A percentile compares a stretch with the other conserved stretches of the same genome.
Conservation (phyloP, 164 flowering plant genomes). For the Aristolochia californica region DNA sequence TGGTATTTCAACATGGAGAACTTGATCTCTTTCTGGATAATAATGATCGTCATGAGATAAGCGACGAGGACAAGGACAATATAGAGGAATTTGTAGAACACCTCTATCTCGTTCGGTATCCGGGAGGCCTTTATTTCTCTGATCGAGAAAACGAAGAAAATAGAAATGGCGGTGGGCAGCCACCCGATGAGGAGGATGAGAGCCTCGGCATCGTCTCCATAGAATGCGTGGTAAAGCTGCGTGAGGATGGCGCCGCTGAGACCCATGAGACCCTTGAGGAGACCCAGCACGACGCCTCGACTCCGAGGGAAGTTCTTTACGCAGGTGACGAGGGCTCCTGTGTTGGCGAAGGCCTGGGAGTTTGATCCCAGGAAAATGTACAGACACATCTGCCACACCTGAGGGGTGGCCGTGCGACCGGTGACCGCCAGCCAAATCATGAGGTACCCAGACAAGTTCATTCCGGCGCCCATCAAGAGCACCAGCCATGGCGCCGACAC, state of each 20-base stretch:
- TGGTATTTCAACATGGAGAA: slow-evolving; percentile 11
- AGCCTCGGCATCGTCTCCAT: slow-evolving; percentile 21
- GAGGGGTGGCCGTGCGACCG: slow-evolving; percentile 26
- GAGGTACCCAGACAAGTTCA: slow-evolving; percentile 55
- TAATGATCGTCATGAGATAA: slow-evolving; percentile 24
- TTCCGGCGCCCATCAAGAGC: slow-evolving; percentile 33
- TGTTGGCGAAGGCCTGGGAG: slow-evolving; percentile 53
- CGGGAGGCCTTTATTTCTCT: slow-evolving; percentile 18
- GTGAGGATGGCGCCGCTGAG: slow-evolving; percentile 58
- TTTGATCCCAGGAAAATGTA: slow-evolving; percentile 49
- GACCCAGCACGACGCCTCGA: slow-evolving; percentile 51
- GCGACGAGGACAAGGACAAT: slow-evolving; percentile 22
- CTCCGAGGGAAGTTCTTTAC: slow-evolving; percentile 64
- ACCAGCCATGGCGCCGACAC: slow-evolving; percentile 61
- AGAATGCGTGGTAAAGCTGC: slow-evolving; percentile 44
- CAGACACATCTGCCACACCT: slow-evolving; percentile 55
- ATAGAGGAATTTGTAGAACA: slow-evolving; percentile 24
- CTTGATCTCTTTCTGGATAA: slow-evolving; percentile 15
- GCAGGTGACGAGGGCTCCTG: slow-evolving; percentile 46
- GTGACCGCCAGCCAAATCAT: slow-evolving; percentile 61
- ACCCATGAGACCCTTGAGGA: slow-evolving; percentile 52
- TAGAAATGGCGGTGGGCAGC: slow-evolving; percentile 25
- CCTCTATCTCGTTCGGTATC: slow-evolving; percentile 17
- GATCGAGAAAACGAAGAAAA: slow-evolving; percentile 16
- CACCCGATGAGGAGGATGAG: slow-evolving; percentile 22